These are phyloP conservation scores for Nitzschia palea DNA, from an alignment of 108 stramenopile species.

Conservation along the genomic window DNA sequence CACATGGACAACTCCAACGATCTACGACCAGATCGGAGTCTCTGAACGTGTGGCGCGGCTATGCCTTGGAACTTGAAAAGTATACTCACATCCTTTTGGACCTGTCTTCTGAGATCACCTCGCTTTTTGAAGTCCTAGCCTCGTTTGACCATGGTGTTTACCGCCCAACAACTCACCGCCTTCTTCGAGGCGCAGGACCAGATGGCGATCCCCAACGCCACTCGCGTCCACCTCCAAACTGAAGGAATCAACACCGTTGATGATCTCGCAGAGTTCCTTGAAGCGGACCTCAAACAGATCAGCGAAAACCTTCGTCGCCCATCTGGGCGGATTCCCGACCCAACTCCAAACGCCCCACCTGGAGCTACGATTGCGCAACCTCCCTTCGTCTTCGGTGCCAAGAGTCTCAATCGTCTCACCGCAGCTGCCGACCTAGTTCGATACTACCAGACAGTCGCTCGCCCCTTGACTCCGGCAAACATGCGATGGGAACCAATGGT, in stretches of 20 bases:
- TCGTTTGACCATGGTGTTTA: background rate
- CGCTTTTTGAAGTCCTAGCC: no score
- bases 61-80: no score
- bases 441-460: slow-evolving; percentile 15
- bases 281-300: background rate
- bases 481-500: slow-evolving; percentile 8
- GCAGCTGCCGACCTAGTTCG: slow-evolving; percentile 4
- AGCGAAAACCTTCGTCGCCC: slow-evolving; percentile 1
- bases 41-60: no score
- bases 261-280: slow-evolving; percentile 7
- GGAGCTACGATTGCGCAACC: background rate
- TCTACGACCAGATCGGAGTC: no score
- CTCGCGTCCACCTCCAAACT: background rate
- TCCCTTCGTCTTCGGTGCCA: slow-evolving; percentile 16
- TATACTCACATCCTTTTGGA: no score
- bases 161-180: background rate
- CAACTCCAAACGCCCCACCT: no score
- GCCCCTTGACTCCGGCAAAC: slow-evolving; percentile 2
- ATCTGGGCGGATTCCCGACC: background rate
- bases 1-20: no score
- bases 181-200: slow-evolving; percentile 15
- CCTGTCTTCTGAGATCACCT: no score
- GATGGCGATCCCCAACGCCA: slow-evolving; percentile 7
- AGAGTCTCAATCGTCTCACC: background rate
- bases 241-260: slow-evolving; percentile 4